Conservation (phyloP, 1,284 basidiomycete genomes). For the Boletus subluridellus region DNA sequence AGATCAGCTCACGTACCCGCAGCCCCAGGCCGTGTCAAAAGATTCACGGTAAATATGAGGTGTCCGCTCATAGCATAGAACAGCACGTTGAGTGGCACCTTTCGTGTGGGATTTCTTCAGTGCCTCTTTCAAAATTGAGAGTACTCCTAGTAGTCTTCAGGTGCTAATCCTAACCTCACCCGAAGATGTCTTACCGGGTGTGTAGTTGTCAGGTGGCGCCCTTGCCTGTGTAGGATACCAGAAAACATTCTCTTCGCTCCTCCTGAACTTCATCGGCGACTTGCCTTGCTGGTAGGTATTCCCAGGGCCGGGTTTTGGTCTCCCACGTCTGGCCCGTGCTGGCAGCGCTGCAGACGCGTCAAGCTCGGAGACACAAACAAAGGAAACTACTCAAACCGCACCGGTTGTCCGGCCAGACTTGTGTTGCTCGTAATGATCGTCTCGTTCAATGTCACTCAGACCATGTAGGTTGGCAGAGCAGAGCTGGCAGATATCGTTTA, state of each 20-base stretch:
- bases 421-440: constrained; percentile 52
- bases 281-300: neutral
- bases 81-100: constrained; percentile 55
- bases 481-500: constrained; percentile 43
- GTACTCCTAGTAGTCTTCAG: constrained; percentile 49
- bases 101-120: constrained; percentile 51
- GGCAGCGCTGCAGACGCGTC: constrained; percentile 10
- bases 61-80: constrained; percentile 59
- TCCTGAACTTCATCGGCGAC: constrained; percentile 2
- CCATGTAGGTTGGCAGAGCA: constrained; percentile 44
- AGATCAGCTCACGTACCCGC: constrained; percentile 50
- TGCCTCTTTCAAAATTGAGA: constrained; percentile 59
- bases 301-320: neutral
- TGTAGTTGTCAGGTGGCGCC: constrained; percentile 64
- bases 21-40: constrained; percentile 70
- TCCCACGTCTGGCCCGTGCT: constrained; percentile 3
- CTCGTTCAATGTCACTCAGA: constrained; percentile 36
- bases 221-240: constrained; percentile 53
- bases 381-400: neutral
- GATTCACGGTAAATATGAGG: constrained; percentile 58
- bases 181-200: constrained; percentile 54
- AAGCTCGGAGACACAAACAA: neutral
- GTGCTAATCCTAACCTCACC: neutral
- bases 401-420: neutral
- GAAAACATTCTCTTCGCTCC: constrained; percentile 44